Base-by-base conservation (phyloP, 768 basidiomycete species). In the Exidia glandulosa region DNA sequence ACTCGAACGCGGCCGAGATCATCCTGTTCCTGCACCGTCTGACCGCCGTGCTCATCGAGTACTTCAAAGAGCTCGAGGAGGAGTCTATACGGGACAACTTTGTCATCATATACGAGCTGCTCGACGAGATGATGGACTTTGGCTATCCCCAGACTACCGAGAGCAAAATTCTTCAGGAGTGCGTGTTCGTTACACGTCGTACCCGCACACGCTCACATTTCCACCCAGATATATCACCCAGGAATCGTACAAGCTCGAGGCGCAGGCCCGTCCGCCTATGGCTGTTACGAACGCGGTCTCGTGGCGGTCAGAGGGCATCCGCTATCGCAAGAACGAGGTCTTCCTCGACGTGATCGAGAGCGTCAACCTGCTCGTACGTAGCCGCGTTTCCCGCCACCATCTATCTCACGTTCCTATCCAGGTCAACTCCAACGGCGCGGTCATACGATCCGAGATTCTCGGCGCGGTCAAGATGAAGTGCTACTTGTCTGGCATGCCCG, bases 101-200 rank as follows among this genome's bases (percentile, higher is more conserved):
- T 69, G 96, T 99, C 41, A 96, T 99, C 70, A 96, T 99, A 57
- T 99, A 96, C 72, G 95, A 98, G 71, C 83, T 98, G 58, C 81
- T 99, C 77, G 95, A 98, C 68, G 96, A 99, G 78, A 97, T 98
- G 92, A 97, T 98, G 94, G 96, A 99, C 76, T 99, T 96, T 74
- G 96, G 96, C 7, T 97, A 88, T 70, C 95, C 96, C 0, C 96
- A 98, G 73, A 99, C 95, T 45, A 98, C 96, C 16, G 96, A 99
- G 76, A 93, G 90, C 80, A 98, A 99, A 79, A 99, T 98, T 66
- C 74, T 98, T 57, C 95, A 98, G 74, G 95, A 98, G 87, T 91
- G 63, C 67, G 85, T 76, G 41, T 29, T 19, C 57, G 31, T 56
- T 13, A 16, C 57, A 25, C 32, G 47, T 5, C 57, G 47, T 16